Conservation (phyloP, 768 basidiomycete species). For the Mycena maculata region DNA sequence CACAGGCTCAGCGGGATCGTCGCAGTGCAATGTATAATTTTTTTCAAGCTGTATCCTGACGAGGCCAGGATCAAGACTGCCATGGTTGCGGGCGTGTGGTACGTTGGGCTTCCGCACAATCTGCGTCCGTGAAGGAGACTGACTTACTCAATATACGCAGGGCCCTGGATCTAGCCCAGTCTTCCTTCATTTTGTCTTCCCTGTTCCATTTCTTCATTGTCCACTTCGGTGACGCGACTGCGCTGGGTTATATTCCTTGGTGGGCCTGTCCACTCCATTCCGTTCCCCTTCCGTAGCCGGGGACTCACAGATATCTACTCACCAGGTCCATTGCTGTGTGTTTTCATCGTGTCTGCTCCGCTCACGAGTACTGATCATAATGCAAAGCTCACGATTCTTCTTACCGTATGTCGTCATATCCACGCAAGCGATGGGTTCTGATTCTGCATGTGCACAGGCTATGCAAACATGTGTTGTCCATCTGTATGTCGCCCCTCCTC, state of each 20-base stretch:
- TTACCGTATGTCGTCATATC: conserved; percentile 20
- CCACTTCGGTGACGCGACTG: conserved; percentile 31
- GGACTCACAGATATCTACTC: neutral
- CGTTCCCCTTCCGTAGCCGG: neutral
- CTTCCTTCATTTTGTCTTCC: conserved; percentile 36
- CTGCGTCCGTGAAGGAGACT: too few species aligned
- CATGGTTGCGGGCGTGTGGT: conserved; percentile 33
- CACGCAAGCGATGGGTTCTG: neutral
- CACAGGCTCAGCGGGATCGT: conserved; percentile 41
- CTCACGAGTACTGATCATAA: neutral
- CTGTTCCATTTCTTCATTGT: conserved; percentile 39
- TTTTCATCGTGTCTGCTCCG: neutral
- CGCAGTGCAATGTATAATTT: conserved; percentile 40
- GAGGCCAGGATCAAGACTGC: conserved; percentile 33
- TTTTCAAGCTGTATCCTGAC: conserved; percentile 41
- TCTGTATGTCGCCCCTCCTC: conserved; percentile 24
- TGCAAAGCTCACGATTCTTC: conserved; percentile 23
- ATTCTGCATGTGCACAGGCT: conserved; percentile 28
- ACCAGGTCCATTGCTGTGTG: conserved; percentile 28
- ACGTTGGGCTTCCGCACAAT: neutral
- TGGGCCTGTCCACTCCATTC: conserved; percentile 16
- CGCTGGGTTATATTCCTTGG: conserved; percentile 37
- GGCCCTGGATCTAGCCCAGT: conserved; percentile 37
- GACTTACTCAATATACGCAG: conserved; percentile 2
- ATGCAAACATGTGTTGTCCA: conserved; percentile 43